Base-by-base conservation (phyloP, 768 basidiomycete genomes). In the Suillus plorans region DNA sequence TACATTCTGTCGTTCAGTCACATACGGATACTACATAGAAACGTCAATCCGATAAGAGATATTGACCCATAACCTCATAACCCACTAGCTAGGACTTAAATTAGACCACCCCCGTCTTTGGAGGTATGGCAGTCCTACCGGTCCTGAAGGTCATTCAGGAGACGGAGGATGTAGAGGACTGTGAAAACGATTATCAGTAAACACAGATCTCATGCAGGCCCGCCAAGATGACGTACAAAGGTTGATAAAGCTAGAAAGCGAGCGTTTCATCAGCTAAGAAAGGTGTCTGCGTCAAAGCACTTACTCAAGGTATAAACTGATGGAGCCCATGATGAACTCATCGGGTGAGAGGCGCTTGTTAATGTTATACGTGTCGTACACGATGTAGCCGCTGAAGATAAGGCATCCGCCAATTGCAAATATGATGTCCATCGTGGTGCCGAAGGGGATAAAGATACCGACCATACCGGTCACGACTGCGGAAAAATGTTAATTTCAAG, bases 241-340 rank as follows among this genome's bases (percentile, higher is more conserved):
- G 73, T 95, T 95, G 78, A 95, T 83, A 75, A 95, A 92, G 71
- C 91, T 92, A 68, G 18, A 64, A 61, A 63, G 72, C 62, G 59
- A 67, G 67, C 61, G 42, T 62, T 49, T 20, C 16, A 20, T 70
- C 41, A 77, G 66, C 69, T 58, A 37, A 69, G 63, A 49, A 55
- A 52, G 36, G 60, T 4, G 42, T 61, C 31, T 56, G 22, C 52
- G 22, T 36, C 56, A 6, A 44, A 66, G 25, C 5, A 88, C 88
- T 69, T 78, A 91, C 87, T 98, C 97, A 63, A 98, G 88, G 79
- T 98, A 99, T n/a, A 99, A 86, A 68, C 88, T 90, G 72, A 98
- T 90, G 20, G 94, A 84, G 42, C 89, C 97, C 80, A 97, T 80
- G 69, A 97, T 95, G 75, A 86, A 95, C 76, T 99, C 97, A 68